Base-by-base conservation (phyloP, 495 filamentous ascomycete species). In the Schizothecium vesticola region DNA sequence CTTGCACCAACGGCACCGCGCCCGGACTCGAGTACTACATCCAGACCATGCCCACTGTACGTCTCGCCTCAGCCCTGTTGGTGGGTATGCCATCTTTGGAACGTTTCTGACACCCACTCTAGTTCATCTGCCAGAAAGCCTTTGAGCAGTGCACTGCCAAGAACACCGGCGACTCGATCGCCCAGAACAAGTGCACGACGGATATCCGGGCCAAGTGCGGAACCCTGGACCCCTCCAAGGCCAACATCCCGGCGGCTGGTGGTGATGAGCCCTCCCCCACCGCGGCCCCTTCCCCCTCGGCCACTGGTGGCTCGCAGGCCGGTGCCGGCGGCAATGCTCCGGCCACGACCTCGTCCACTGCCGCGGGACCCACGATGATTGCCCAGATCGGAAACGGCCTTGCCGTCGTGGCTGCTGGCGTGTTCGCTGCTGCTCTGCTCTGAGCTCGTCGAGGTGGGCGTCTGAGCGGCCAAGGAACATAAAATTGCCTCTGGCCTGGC, bases 11-110 rank as follows among this genome's bases (percentile, higher is more conserved):
- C 62, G 73, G 70, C 67, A 63, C 72, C 10, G 72, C 79, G 16
- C 79, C 79, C 4, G 77, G 70, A 43, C 78, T 80, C 19, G 67
- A 78, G 62, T 74, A 80, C 62, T 80, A 80, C 71, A 71, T 43
- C 25, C 73, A 79, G 73, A 75, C 77, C 43, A 73, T 80, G 51
- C 77, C 76, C 23, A 76, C 72, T 19, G 77, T 79, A 60, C 66
- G 77, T 69, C 43, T 51, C 43, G 12, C 25, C 28, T 55, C 23
- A 65, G 12, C 12, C 24, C n/a, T 28, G 9, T 13, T 60, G 21
- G 58, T 1, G 7, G n/a, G 19, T 25, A 16, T 28, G 7, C 25
- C n/a, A n/a, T 28, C 23, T 26, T 25, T 55, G 25, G n/a, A 43
- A 33, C 31, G 8, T 29, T 43, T 25, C 66, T 68, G 21, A 64